Percentiles rank a stretch among this genome's conserved stretches.
These are phyloP conservation scores for Tritrichomonas musculus DNA, from an alignment of 208 protist species.

Conservation along the genomic window DNA sequence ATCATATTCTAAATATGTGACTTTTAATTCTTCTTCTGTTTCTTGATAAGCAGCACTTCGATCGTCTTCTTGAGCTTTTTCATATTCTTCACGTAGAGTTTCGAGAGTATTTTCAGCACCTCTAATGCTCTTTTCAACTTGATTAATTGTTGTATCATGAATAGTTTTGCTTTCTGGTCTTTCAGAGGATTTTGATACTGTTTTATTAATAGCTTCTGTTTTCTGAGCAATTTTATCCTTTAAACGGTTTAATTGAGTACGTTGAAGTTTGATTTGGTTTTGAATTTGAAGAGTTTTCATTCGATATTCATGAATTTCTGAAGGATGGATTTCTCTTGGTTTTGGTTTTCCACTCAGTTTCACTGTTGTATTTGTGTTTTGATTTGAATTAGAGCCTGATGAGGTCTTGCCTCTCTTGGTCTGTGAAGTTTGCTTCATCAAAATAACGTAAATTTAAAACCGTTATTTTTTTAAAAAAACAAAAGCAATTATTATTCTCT, in stretches of 20 bases:
- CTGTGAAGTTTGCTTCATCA: no score
- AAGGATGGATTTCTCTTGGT: background rate
- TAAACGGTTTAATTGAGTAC: background rate
- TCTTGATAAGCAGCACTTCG: background rate
- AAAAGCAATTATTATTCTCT: no score
- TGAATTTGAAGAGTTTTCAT: constrained; percentile 12
- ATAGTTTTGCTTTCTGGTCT: background rate
- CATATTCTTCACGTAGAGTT: background rate
- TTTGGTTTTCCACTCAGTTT: no score
- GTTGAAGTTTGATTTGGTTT: background rate
- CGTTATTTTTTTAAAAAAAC: no score
- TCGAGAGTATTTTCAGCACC: background rate
- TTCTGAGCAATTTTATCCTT: background rate
- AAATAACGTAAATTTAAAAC: no score
- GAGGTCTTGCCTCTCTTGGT: no score
- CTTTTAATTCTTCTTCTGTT: background rate
- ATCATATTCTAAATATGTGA: background rate
- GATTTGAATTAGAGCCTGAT: no score
- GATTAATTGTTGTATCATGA: background rate
- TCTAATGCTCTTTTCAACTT: background rate
- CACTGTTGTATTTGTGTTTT: no score
- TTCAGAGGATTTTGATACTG: background rate
- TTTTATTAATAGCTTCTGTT: background rate
- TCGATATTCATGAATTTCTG: background rate
- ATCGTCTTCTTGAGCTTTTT: background rate